phyloP scores from a whole-genome alignment of 106 monocot species.

The Dendrobium catenatum region DNA sequence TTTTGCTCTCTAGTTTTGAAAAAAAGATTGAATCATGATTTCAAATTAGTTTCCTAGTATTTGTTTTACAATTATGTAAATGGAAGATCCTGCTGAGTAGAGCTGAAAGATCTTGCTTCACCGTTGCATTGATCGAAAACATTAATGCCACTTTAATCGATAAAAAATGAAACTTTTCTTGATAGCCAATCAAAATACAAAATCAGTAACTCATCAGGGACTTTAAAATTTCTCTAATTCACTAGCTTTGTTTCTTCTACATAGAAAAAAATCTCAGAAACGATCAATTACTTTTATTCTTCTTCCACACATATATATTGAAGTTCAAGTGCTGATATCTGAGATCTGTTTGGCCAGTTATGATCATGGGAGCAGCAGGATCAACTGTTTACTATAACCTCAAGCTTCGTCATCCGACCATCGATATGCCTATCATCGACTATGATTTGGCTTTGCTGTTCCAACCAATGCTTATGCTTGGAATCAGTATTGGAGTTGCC shows the following conservation, averaged over 20 bases:
- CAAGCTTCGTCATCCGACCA: constrained; percentile 51
- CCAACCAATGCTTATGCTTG: constrained; percentile 62
- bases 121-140: constrained; percentile 2
- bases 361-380: constrained; percentile 66
- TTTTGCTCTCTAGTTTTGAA: not conserved
- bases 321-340: not conserved
- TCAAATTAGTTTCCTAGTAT: not conserved
- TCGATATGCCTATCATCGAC: constrained; percentile 62
- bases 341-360: constrained; percentile 19
- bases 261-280: not conserved
- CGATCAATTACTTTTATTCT: not conserved
- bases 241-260: not conserved
- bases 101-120: not conserved
- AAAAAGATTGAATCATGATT: not conserved
- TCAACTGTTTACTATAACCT: constrained; percentile 63
- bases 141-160: not conserved
- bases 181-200: not conserved
- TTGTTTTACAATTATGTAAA: not conserved
- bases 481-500: constrained; percentile 60
- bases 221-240: not conserved
- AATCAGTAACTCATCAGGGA: not conserved
- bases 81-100: too few relatives aligned
- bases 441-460: constrained; percentile 49
- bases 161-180: not conserved
- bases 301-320: too few relatives aligned